Evolutionary conservation across 371 early-diverging fungal species (phyloP), one percentile per base, ranked within the genome.

Genomic region (Haplosporangium sp.): DNA sequence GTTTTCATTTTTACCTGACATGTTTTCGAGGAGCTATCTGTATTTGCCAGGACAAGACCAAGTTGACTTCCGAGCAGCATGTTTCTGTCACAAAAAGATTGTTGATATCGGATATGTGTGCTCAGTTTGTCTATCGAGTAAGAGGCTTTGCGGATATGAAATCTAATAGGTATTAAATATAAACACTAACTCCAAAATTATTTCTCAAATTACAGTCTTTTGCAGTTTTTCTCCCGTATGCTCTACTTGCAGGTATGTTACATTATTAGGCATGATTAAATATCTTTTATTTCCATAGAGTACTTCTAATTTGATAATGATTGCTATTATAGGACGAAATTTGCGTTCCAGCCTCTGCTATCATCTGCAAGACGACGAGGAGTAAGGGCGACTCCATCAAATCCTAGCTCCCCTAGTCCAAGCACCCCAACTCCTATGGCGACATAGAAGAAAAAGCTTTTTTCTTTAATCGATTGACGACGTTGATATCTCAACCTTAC

Each of bases 111-210:
- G 96, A 0, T 97, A 89, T 84, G 98, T 98, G 2, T 98, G 99
- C 82, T 96, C 97, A 0, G 97, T 98, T 4, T 98, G 99, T 76
- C 77, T 98, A 40, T 96, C 99, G n/a, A 95, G 95, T 94, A 88
- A 83, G 88, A 84, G 55, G 4, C 13, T 27, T 17, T 40, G 2
- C 4, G 37, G 20, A n/a, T 20, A n/a, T 65, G 42, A 44, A 15
- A 15, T n/a, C 34, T 8, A 11, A 8, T 2, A 13, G 9, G 8
- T n/a, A 3, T 39, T 10, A 2, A 13, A 19, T 6, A 1, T 19
- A 9, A 8, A 0, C 47, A 4, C 13, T 62, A n/a, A 38, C 38
- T 35, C 17, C 2, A 1, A 37, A 27, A 48, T 42, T 20, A 42
- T 48, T 62, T 19, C 55, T 58, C 27, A 55, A 8, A 17, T 39